Evolutionary conservation across 2,329 filamentous ascomycete species (phyloP).

Genomic region (Aspergillus ustus): DNA sequence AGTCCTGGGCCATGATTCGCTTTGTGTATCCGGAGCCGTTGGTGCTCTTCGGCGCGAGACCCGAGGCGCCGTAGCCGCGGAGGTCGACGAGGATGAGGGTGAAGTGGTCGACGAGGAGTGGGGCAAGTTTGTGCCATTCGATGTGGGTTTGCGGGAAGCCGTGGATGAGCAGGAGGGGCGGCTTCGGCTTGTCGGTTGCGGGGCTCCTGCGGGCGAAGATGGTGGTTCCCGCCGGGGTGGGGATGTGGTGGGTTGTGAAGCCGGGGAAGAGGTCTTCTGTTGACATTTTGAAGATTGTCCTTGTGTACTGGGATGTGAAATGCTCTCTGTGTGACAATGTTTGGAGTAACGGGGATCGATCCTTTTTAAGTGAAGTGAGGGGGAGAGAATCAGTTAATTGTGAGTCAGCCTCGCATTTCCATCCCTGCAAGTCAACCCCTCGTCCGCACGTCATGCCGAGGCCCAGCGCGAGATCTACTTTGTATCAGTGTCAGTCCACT

Average conservation of each 20-base stretch:
- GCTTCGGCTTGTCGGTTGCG: neutral
- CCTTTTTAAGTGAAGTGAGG: too few relatives aligned
- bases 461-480: too few relatives aligned
- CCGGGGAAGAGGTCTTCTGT: constrained; percentile 4
- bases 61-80: constrained; percentile 7
- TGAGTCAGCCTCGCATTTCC: too few relatives aligned
- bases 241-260: neutral
- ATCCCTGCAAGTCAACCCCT: too few relatives aligned
- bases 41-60: neutral
- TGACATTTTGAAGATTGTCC: neutral
- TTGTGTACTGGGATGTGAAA: too few relatives aligned
- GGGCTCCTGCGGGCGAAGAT: constrained; percentile 5
- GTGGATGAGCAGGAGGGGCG: constrained; percentile 8
- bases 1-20: constrained; percentile 5
- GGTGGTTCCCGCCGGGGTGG: neutral
- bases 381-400: too few relatives aligned
- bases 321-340: too few relatives aligned
- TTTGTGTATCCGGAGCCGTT: constrained; percentile 9
- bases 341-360: too few relatives aligned
- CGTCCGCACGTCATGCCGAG: too few relatives aligned
- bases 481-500: too few relatives aligned
- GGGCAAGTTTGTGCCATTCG: constrained; percentile 1
- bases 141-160: constrained; percentile 11
- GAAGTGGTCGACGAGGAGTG: neutral
- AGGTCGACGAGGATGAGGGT: constrained; percentile 7